Percentiles rank a stretch among this genome's conserved stretches.
phyloP scores from a whole-genome alignment of 2,329 filamentous ascomycete species.

The Venturia pyrina region DNA sequence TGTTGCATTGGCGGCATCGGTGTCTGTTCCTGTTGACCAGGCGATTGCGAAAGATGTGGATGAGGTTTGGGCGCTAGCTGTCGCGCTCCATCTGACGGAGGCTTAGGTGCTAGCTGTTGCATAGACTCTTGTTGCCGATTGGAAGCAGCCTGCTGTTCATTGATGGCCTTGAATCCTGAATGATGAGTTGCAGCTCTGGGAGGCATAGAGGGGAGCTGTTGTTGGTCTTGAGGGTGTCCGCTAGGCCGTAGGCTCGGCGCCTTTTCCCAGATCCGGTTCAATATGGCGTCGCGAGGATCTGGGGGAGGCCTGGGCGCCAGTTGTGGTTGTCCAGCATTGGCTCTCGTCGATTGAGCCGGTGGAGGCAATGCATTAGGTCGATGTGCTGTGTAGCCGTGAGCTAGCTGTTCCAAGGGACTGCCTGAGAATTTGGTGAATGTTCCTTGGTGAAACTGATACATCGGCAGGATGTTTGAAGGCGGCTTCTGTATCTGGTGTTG shows the following conservation, averaged over 20 bases:
- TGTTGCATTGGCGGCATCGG: background rate
- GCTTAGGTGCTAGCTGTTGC: background rate
- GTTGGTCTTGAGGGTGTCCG: background rate
- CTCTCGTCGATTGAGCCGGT: background rate
- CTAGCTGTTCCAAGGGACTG: background rate
- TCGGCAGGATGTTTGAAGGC: constrained; percentile 7
- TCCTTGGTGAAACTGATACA: constrained; percentile 10
- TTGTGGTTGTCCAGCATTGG: constrained; percentile 9
- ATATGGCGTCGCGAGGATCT: constrained; percentile 5
- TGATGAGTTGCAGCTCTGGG: background rate
- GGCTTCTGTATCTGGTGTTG: constrained; percentile 3
- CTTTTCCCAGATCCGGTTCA: background rate
- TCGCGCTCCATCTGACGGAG: background rate
- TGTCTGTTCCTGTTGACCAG: constrained; percentile 5
- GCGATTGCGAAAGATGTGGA: background rate
- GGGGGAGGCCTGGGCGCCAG: constrained; percentile 9
- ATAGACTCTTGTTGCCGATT: background rate
- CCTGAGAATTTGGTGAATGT: constrained; percentile 11
- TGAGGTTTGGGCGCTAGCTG: constrained; percentile 9
- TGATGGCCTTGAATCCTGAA: constrained; percentile 10
- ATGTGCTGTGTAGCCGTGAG: background rate
- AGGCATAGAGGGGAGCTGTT: background rate
- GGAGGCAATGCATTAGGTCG: constrained; percentile 1
- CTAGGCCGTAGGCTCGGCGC: constrained; percentile 5
- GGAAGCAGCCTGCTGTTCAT: background rate